Conservation (phyloP, 495 filamentous ascomycete species). For the Acidiella bohemica region DNA sequence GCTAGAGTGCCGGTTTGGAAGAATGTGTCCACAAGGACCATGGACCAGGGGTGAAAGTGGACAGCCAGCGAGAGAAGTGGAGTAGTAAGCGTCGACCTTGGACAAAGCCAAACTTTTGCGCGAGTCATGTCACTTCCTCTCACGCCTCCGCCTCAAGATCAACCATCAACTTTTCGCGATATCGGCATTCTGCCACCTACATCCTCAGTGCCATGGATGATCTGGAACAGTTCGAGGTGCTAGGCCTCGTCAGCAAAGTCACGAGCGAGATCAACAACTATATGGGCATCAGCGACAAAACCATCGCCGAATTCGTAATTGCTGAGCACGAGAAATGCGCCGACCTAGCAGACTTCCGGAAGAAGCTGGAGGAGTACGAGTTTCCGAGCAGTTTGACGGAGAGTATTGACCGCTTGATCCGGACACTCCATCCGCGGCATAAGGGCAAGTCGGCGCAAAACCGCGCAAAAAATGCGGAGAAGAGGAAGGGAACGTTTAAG, state of each 20-base stretch:
- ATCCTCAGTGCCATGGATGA: too few relatives aligned
- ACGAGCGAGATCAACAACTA: conserved; percentile 91
- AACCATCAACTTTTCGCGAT: too few relatives aligned
- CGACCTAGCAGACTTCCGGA: conserved; percentile 54
- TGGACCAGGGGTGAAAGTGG: too few relatives aligned
- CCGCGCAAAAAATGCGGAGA: conserved; percentile 29
- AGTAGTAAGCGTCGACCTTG: too few relatives aligned
- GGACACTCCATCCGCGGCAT: conserved; percentile 81
- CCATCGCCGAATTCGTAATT: conserved; percentile 88
- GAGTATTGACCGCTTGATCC: conserved; percentile 75
- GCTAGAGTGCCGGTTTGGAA: too few relatives aligned
- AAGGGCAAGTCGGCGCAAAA: conserved; percentile 36
- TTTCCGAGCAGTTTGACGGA: conserved; percentile 83
- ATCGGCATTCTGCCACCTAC: too few relatives aligned
- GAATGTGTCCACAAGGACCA: too few relatives aligned
- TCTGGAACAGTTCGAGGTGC: conserved; percentile 74
- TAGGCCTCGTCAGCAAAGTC: conserved; percentile 88
- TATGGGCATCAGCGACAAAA: conserved; percentile 84
- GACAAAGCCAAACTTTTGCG: too few relatives aligned
- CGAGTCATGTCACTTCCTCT: too few relatives aligned
- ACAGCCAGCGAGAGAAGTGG: too few relatives aligned
- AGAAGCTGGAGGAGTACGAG: conserved; percentile 61
- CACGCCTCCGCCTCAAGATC: too few relatives aligned
- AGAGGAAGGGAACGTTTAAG: conserved; percentile 71
- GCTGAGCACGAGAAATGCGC: conserved; percentile 69